Percentiles rank a stretch among this genome's conserved stretches.
Evolutionary conservation across 148 eudicot species (phyloP).

Genomic region (Dianthus caryophyllus): DNA sequence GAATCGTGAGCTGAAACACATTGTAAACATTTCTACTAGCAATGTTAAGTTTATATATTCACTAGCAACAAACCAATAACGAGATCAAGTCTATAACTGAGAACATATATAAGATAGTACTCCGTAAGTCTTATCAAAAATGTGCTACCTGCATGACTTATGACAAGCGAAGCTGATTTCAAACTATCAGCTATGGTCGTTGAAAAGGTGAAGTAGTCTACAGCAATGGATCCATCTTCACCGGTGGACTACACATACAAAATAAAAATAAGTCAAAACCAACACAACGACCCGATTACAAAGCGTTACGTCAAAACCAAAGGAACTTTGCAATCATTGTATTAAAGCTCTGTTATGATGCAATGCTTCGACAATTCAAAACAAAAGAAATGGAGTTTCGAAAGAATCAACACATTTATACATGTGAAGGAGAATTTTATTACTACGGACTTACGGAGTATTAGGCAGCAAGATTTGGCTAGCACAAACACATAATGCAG

Average conservation of each 20-base stretch:
- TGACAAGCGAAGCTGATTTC: slow-evolving; percentile 83
- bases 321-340: background rate
- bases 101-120: too few relatives aligned
- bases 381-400: background rate
- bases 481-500: background rate
- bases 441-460: background rate
- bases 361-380: too few relatives aligned
- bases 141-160: slow-evolving; percentile 82
- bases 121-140: too few relatives aligned
- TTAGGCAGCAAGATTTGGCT: background rate
- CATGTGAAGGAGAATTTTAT: background rate
- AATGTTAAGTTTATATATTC: too few relatives aligned
- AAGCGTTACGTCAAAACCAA: background rate
- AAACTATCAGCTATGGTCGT: slow-evolving; percentile 78
- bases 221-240: slow-evolving; percentile 57
- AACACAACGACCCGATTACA: background rate
- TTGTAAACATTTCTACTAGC: too few relatives aligned
- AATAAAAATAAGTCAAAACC: too few relatives aligned
- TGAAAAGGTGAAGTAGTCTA: slow-evolving; percentile 79
- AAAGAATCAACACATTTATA: background rate
- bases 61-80: too few relatives aligned
- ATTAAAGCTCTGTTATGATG: too few relatives aligned
- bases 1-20: too few relatives aligned
- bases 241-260: slow-evolving; percentile 48
- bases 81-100: too few relatives aligned